Conservation (phyloP, 1,139 yeast species). For the Taphrina wiesneri region DNA sequence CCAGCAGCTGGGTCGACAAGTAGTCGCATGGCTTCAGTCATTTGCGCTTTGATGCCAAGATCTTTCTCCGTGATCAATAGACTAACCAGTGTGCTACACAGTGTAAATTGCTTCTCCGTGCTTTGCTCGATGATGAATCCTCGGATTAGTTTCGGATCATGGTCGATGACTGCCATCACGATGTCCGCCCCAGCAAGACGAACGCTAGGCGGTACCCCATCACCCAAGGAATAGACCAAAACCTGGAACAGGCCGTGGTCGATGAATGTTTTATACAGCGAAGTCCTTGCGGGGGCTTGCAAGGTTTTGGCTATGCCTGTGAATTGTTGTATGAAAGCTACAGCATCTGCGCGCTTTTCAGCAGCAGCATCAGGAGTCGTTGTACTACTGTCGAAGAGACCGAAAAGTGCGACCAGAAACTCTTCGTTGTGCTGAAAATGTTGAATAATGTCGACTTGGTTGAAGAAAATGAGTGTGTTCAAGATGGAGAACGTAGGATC, state of each 20-base stretch:
- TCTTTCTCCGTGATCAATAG: conserved; percentile 64
- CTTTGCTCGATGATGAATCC: conserved; percentile 36
- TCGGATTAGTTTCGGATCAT: conserved; percentile 67
- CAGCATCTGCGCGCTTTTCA: conserved; percentile 63
- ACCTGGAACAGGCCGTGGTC: conserved; percentile 69
- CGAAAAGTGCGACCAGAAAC: conserved; percentile 57
- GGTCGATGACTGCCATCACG: conserved; percentile 77
- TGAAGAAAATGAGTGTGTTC: conserved; percentile 63
- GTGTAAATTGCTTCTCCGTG: conserved; percentile 34
- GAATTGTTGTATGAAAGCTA: conserved; percentile 77
- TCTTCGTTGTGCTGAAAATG: conserved; percentile 60
- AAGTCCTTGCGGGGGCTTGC: conserved; percentile 63
- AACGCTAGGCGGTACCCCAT: conserved; percentile 50
- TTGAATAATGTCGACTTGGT: conserved; percentile 70
- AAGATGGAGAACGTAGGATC: conserved; percentile 72
- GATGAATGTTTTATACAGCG: conserved; percentile 65
- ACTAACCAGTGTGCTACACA: conserved; percentile 61
- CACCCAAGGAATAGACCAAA: conserved; percentile 69
- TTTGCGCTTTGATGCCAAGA: conserved; percentile 76
- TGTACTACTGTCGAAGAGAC: conserved; percentile 44
- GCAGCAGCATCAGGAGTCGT: not conserved
- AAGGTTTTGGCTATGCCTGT: conserved; percentile 70
- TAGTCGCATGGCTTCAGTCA: conserved; percentile 76
- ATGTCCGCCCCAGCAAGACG: conserved; percentile 79
- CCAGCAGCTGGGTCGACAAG: conserved; percentile 59